Evolutionary conservation across 2,329 filamentous ascomycete species (phyloP).

Genomic region (Alternaria incomplexa): DNA sequence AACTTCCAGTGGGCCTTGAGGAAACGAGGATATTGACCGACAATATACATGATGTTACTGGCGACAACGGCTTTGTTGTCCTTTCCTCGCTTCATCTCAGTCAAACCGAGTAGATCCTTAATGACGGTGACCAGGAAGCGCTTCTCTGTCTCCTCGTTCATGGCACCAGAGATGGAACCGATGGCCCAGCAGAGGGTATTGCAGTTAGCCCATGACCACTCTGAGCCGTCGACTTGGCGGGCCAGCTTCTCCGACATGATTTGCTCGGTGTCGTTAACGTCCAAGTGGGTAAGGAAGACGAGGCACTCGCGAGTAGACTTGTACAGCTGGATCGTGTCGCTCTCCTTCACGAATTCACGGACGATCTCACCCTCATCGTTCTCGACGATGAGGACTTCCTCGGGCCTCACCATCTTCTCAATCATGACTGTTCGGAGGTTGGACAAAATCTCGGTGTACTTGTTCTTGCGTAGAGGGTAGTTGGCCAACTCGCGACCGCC

Average conservation of each 20-base stretch:
- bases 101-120: slow-evolving; percentile 94
- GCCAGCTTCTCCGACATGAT: slow-evolving; percentile 99
- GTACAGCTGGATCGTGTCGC: slow-evolving; percentile 98
- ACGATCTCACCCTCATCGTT: slow-evolving; percentile 99
- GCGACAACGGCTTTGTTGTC: slow-evolving; percentile 99
- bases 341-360: slow-evolving; percentile 98
- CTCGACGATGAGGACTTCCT: slow-evolving; percentile 98
- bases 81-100: slow-evolving; percentile 99
- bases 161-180: slow-evolving; percentile 95
- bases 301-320: slow-evolving; percentile 98
- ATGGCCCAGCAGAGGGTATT: slow-evolving; percentile 99
- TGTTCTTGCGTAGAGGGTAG: slow-evolving; percentile 95
- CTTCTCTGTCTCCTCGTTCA: slow-evolving; percentile 99
- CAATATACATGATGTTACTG: slow-evolving; percentile 99
- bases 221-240: slow-evolving; percentile 89
- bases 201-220: slow-evolving; percentile 99
- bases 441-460: slow-evolving; percentile 91
- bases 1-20: slow-evolving; percentile 99
- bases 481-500: slow-evolving; percentile 90
- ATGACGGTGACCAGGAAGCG: slow-evolving; percentile 98
- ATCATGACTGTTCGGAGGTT: slow-evolving; percentile 98
- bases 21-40: slow-evolving; percentile 97
- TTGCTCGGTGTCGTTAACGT: slow-evolving; percentile 95
- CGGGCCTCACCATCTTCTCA: slow-evolving; percentile 98
- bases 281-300: slow-evolving; percentile 95